Percentiles rank a stretch among this genome's conserved stretches.
Evolutionary conservation across 2,329 filamentous ascomycete species (phyloP).

Genomic region (Pseudopyrenochaeta lycopersici): DNA sequence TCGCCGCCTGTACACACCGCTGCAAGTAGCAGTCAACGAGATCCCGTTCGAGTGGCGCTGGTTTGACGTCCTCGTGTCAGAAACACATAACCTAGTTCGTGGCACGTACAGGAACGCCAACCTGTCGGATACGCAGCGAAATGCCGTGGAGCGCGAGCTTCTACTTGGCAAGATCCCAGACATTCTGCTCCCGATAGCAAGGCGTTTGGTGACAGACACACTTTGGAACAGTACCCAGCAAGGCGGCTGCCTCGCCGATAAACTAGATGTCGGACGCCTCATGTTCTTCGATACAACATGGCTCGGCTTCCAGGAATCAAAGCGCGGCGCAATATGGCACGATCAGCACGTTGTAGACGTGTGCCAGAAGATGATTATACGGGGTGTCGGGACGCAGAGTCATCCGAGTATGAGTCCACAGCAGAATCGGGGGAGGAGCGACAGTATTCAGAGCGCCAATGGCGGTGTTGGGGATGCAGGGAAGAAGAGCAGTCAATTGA

Average conservation of each 20-base stretch:
- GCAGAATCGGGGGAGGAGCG: slow-evolving; percentile 25
- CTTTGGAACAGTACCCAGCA: slow-evolving; percentile 47
- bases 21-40: slow-evolving; percentile 41
- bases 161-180: slow-evolving; percentile 62
- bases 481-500: slow-evolving; percentile 38
- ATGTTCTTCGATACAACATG: slow-evolving; percentile 77
- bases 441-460: slow-evolving; percentile 26
- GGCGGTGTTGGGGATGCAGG: slow-evolving; percentile 1
- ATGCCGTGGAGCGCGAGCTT: slow-evolving; percentile 61
- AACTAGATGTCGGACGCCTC: slow-evolving; percentile 71
- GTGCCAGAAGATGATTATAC: slow-evolving; percentile 61
- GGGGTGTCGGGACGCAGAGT: slow-evolving; percentile 34
- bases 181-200: slow-evolving; percentile 59
- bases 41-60: slow-evolving; percentile 55
- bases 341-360: slow-evolving; percentile 68
- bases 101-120: slow-evolving; percentile 62
- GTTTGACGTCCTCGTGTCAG: slow-evolving; percentile 60
- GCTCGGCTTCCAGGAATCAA: slow-evolving; percentile 71
- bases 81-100: slow-evolving; percentile 73
- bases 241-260: slow-evolving; percentile 60
- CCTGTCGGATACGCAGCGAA: slow-evolving; percentile 56
- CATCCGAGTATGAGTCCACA: slow-evolving; percentile 24
- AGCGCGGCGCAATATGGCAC: slow-evolving; percentile 66
- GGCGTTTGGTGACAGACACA: slow-evolving; percentile 55
- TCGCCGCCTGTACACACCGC: slow-evolving; percentile 55